These are phyloP conservation scores for Psidium friedrichsthalianum DNA, from an alignment of 345 rosid species.

Conservation along the genomic window DNA sequence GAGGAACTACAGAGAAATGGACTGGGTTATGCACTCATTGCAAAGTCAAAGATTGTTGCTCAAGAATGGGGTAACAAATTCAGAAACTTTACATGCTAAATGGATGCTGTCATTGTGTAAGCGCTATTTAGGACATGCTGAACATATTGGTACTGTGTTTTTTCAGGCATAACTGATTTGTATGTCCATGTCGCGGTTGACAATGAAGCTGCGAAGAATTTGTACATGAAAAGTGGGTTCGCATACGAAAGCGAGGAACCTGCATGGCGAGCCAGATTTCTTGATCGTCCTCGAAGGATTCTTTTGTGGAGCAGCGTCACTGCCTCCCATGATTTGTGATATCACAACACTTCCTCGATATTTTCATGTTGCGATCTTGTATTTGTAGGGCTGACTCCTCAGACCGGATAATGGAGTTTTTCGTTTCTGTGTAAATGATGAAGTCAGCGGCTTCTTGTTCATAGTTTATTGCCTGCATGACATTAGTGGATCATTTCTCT, in stretches of 20 bases:
- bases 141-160: neutral
- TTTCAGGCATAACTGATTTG: slow-evolving; percentile 70
- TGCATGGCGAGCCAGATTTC: slow-evolving; percentile 90
- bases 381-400: neutral
- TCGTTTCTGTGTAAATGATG: neutral
- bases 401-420: neutral
- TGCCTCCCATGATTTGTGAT: slow-evolving; percentile 8
- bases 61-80: slow-evolving; percentile 62
- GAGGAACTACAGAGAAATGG: slow-evolving; percentile 75
- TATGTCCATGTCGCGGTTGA: slow-evolving; percentile 82
- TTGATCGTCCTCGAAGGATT: slow-evolving; percentile 67
- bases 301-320: slow-evolving; percentile 62
- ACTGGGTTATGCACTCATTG: slow-evolving; percentile 47
- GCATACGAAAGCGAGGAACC: slow-evolving; percentile 64
- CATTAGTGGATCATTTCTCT: neutral
- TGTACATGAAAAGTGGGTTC: slow-evolving; percentile 74
- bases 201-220: slow-evolving; percentile 75
- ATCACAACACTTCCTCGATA: neutral
- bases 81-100: neutral
- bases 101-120: neutral
- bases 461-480: neutral
- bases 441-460: neutral
- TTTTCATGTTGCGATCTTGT: neutral
- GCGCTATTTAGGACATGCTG: neutral
- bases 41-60: slow-evolving; percentile 51